Evolutionary conservation across 768 basidiomycete species (phyloP).

Genomic region (Lentinula detonsa): DNA sequence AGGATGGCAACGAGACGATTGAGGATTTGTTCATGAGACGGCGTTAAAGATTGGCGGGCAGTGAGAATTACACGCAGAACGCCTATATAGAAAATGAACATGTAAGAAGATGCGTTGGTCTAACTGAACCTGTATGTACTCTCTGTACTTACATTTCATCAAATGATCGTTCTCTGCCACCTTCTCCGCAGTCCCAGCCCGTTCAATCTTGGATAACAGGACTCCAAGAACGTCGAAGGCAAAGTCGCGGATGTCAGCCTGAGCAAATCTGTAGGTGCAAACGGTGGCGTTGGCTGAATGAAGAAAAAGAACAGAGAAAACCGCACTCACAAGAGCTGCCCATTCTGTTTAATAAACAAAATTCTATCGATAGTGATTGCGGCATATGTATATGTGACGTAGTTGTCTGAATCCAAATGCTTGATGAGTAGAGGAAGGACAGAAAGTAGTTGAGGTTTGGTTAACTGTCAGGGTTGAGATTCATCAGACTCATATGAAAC

Average conservation of each 20-base stretch:
- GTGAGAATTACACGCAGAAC: constrained; percentile 92
- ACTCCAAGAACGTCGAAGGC: constrained; percentile 69
- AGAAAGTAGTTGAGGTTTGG: constrained; percentile 87
- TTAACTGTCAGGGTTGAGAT: constrained; percentile 45
- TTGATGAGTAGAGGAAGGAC: constrained; percentile 83
- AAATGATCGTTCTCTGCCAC: constrained; percentile 96
- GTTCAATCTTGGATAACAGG: constrained; percentile 75
- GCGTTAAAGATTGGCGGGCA: constrained; percentile 70
- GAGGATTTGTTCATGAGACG: constrained; percentile 60
- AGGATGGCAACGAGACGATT: constrained; percentile 76
- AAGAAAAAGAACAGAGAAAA: background rate
- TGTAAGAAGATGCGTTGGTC: too few species aligned
- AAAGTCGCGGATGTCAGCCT: constrained; percentile 80
- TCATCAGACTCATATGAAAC: background rate
- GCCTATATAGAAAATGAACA: constrained; percentile 39
- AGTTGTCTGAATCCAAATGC: constrained; percentile 77
- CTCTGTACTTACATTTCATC: constrained; percentile 82
- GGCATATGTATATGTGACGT: constrained; percentile 93
- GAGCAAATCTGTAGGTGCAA: constrained; percentile 58
- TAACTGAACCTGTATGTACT: background rate
- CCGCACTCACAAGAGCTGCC: constrained; percentile 60
- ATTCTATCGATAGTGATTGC: constrained; percentile 98
- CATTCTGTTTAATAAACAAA: constrained; percentile 80
- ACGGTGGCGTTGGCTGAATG: background rate
- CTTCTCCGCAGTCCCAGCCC: constrained; percentile 78